Evolutionary conservation across 306 rosid species (phyloP).

Genomic region (Quillaja saponaria): DNA sequence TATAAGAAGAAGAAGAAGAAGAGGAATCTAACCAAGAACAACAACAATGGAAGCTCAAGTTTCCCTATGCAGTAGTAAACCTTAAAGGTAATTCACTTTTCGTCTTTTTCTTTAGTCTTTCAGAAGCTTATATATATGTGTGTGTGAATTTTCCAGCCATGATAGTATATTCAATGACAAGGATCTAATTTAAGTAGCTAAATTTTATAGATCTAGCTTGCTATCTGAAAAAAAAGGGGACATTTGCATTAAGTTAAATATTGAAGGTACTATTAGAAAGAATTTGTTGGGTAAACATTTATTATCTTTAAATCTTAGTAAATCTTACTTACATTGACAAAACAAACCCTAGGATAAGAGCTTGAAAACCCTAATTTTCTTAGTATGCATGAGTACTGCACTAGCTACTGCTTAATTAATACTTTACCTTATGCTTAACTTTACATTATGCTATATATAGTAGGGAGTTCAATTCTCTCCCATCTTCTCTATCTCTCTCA

Average conservation of each 20-base stretch:
- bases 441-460: no score
- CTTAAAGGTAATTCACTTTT: no score
- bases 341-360: conserved; percentile 27
- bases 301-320: conserved; percentile 6
- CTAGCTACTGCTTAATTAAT: not conserved
- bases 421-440: conserved; percentile 18
- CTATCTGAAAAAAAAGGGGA: no score
- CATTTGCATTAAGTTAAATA: no score
- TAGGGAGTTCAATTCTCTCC: not conserved
- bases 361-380: conserved; percentile 40
- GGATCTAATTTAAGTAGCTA: no score
- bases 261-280: no score
- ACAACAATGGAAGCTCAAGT: conserved; percentile 15
- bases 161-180: no score
- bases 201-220: no score
- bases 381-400: not conserved
- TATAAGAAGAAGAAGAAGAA: conserved; percentile 66
- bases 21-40: conserved; percentile 31
- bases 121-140: no score
- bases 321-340: not conserved
- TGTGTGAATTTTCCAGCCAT: no score
- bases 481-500: conserved; percentile 17
- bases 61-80: conserved; percentile 15
- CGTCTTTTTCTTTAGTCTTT: no score
- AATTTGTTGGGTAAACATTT: not conserved